phyloP scores from a whole-genome alignment of 2,329 filamentous ascomycete genomes.

The Ascochyta lentis region DNA sequence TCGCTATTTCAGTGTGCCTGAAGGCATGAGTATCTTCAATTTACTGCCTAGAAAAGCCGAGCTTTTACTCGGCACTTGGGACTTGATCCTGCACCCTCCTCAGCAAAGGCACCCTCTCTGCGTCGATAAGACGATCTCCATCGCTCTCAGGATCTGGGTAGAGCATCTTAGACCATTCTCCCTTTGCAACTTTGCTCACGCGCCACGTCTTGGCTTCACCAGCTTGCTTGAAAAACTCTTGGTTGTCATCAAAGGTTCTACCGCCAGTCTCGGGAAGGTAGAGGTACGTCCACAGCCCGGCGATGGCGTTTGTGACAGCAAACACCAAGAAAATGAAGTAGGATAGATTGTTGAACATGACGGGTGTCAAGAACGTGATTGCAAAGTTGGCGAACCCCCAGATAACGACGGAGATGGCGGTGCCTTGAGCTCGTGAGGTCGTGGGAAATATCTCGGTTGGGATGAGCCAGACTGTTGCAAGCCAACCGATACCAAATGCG shows the following conservation, averaged over 20 bases:
- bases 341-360: constrained; percentile 66
- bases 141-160: constrained; percentile 49
- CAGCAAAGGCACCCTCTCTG: constrained; percentile 56
- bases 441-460: constrained; percentile 66
- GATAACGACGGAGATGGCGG: constrained; percentile 61
- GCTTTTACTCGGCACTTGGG: constrained; percentile 31
- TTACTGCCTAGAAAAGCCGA: constrained; percentile 2
- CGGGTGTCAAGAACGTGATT: constrained; percentile 63
- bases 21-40: constrained; percentile 1
- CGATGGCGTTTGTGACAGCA: constrained; percentile 60
- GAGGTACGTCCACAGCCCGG: constrained; percentile 62
- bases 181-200: constrained; percentile 60
- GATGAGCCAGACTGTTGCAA: constrained; percentile 66
- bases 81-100: constrained; percentile 54
- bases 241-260: constrained; percentile 66
- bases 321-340: constrained; percentile 66
- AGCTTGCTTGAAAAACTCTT: constrained; percentile 64
- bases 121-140: constrained; percentile 44
- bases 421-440: constrained; percentile 61
- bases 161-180: constrained; percentile 57
- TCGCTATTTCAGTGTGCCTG: neutral
- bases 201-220: constrained; percentile 60
- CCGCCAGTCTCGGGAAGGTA: constrained; percentile 63
- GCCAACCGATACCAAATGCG: constrained; percentile 67
- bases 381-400: constrained; percentile 66